A percentile compares a stretch with the other conserved stretches of the same genome.
Conservation (phyloP, 75 land plant species). For the Selaginella moellendorffii region DNA sequence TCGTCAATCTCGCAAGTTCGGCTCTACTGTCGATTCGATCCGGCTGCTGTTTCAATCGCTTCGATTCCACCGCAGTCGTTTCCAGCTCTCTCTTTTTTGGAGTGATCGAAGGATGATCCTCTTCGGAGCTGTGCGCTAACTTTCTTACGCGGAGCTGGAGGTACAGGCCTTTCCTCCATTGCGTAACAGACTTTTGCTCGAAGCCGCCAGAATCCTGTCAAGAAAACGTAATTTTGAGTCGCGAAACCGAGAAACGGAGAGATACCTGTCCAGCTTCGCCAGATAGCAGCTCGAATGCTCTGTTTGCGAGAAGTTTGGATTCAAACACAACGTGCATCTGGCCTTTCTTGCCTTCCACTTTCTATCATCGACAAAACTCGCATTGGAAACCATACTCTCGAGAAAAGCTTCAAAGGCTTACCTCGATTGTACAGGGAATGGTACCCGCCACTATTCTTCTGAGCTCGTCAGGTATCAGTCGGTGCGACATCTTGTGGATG, state of each 20-base stretch:
- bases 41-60: neutral
- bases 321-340: neutral
- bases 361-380: neutral
- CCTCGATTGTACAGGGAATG: conserved; percentile 36
- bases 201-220: neutral
- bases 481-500: conserved; percentile 47
- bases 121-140: neutral
- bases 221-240: neutral
- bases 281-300: neutral
- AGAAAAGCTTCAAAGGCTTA: neutral
- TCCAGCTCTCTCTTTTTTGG: neutral
- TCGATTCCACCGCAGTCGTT: too few species aligned
- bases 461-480: conserved; percentile 33
- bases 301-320: neutral
- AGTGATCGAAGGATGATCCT: neutral
- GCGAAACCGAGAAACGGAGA: neutral
- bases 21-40: neutral
- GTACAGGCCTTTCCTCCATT: neutral
- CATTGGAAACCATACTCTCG: neutral
- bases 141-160: neutral
- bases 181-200: neutral
- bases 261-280: neutral
- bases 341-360: neutral
- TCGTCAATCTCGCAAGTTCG: neutral
- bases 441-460: conserved; percentile 31